These are phyloP conservation scores for Saccharomycopsis sp. DNA, from an alignment of 805 yeast species.

Conservation along the genomic window DNA sequence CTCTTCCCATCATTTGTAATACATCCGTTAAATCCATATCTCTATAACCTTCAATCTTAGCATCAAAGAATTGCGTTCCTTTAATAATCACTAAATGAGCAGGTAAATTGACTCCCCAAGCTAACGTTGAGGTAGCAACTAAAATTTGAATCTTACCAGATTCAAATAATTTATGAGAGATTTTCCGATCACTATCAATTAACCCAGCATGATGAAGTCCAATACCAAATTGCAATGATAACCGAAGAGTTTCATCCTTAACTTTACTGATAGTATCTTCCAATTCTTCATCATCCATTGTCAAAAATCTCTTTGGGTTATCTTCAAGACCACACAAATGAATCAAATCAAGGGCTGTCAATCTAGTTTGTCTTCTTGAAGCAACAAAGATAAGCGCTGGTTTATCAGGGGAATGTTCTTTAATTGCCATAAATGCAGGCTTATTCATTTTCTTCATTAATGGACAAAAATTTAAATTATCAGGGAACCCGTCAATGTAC, in stretches of 20 bases:
- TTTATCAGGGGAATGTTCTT: slow-evolving; percentile 79
- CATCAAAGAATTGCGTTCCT: slow-evolving; percentile 94
- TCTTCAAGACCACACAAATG: slow-evolving; percentile 75
- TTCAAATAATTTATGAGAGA: slow-evolving; percentile 81
- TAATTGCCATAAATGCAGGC: slow-evolving; percentile 89
- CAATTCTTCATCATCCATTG: slow-evolving; percentile 59
- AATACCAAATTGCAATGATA: slow-evolving; percentile 73
- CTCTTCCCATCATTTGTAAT: slow-evolving; percentile 97
- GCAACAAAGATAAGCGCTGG: slow-evolving; percentile 85
- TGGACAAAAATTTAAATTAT: slow-evolving; percentile 72
- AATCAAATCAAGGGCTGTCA: slow-evolving; percentile 72
- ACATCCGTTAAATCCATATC: slow-evolving; percentile 96
- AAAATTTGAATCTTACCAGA: slow-evolving; percentile 82
- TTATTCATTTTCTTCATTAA: slow-evolving; percentile 83
- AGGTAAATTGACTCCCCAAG: slow-evolving; percentile 99
- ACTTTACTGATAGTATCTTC: slow-evolving; percentile 44
- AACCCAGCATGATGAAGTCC: slow-evolving; percentile 98
- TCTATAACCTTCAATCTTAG: slow-evolving; percentile 89
- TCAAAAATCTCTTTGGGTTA: slow-evolving; percentile 63
- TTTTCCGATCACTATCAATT: slow-evolving; percentile 81
- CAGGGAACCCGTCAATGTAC: slow-evolving; percentile 85
- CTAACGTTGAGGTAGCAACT: slow-evolving; percentile 96
- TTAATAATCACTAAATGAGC: slow-evolving; percentile 98
- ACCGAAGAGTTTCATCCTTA: slow-evolving; percentile 73
- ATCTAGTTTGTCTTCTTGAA: slow-evolving; percentile 73